These are phyloP conservation scores for Leptoxyphium fumago DNA, from an alignment of 2,329 filamentous ascomycete genomes.

Conservation along the genomic window DNA sequence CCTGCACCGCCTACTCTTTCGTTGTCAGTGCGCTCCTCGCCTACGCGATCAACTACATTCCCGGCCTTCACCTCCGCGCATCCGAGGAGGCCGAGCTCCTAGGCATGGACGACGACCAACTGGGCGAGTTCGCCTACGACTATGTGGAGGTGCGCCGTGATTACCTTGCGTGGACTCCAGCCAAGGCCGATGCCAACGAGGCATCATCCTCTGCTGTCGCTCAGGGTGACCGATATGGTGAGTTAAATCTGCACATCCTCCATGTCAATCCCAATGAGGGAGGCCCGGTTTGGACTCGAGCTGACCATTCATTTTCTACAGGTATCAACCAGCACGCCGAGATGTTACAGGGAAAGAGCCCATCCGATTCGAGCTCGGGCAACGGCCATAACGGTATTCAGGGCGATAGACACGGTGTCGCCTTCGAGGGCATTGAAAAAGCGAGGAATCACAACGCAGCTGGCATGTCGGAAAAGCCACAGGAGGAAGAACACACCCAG, in stretches of 20 bases:
- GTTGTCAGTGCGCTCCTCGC: constrained; percentile 59
- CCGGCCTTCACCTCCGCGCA: constrained; percentile 65
- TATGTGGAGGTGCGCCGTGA: constrained; percentile 81
- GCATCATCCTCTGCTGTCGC: constrained; percentile 46
- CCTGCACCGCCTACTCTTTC: constrained; percentile 54
- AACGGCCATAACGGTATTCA: constrained; percentile 33
- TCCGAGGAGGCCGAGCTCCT: constrained; percentile 71
- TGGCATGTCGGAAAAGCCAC: background rate
- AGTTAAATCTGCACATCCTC: constrained; percentile 34
- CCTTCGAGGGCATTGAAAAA: constrained; percentile 47
- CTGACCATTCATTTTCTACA: background rate
- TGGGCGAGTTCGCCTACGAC: constrained; percentile 81
- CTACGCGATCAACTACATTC: constrained; percentile 58
- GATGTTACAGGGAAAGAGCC: constrained; percentile 40
- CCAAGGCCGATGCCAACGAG: constrained; percentile 46
- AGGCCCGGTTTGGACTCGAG: no score
- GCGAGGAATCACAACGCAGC: constrained; percentile 23
- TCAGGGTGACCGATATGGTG: constrained; percentile 47
- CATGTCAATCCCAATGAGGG: no score
- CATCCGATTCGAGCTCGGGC: constrained; percentile 24
- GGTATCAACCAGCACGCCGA: constrained; percentile 44
- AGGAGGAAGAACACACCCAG: background rate
- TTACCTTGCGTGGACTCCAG: constrained; percentile 76
- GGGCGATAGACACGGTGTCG: constrained; percentile 38
- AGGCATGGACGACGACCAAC: constrained; percentile 81